Conservation (phyloP, 176 grass and related monocot species). For the Oryza punctata region DNA sequence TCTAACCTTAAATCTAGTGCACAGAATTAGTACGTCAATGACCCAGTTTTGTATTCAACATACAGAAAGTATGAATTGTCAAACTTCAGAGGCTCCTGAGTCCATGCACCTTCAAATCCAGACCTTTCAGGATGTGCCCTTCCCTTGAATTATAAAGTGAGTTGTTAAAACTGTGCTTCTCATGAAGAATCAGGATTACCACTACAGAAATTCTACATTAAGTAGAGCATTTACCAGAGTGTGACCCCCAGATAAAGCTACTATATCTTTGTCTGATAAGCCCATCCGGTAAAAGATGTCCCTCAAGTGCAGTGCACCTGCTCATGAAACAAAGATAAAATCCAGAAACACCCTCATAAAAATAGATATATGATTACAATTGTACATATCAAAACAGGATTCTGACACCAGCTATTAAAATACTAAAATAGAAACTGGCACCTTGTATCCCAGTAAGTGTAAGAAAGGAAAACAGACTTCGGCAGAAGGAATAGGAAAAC, state of each 20-base stretch:
- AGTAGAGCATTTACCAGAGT: conserved; percentile 61
- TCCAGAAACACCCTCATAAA: not conserved
- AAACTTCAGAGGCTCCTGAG: conserved; percentile 87
- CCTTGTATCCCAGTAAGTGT: not conserved
- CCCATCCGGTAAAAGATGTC: conserved; percentile 95
- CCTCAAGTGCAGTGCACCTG: conserved; percentile 78
- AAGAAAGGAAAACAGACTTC: conserved; percentile 9
- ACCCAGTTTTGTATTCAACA: conserved; percentile 41
- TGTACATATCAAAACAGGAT: not conserved
- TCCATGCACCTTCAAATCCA: conserved; percentile 89
- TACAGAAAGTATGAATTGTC: conserved; percentile 94
- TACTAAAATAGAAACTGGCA: not conserved
- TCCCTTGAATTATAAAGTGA: conserved; percentile 57
- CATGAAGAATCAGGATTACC: conserved; percentile 18
- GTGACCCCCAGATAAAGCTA: conserved; percentile 84
- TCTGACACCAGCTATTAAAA: not conserved
- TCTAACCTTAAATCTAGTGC: not conserved
- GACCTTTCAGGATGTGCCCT: conserved; percentile 87
- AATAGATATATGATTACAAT: not conserved
- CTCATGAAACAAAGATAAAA: conserved; percentile 14
- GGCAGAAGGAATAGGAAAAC: not conserved
- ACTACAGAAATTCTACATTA: not conserved
- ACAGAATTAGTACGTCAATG: not conserved
- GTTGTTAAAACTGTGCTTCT: not conserved
- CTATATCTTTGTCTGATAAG: conserved; percentile 92